Evolutionary conservation across 352 stramenopile species (phyloP).

Genomic region (Pythium scleroteichum): DNA sequence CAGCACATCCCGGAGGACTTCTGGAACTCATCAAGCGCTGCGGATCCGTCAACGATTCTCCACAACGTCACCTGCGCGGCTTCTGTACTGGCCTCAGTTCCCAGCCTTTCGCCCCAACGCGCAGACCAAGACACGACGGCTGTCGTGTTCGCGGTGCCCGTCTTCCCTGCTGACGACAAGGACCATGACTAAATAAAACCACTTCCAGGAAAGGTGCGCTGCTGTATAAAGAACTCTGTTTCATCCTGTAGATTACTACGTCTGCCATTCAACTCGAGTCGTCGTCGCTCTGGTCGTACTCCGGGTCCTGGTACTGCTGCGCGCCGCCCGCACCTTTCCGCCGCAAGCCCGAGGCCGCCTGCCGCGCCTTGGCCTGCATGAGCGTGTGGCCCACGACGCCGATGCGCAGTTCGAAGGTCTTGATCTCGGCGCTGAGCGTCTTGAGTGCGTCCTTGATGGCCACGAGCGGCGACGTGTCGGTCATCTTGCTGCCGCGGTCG

Average conservation of each 20-base stretch:
- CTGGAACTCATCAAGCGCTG: not conserved
- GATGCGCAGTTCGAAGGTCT: slow-evolving; percentile 82
- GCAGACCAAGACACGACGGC: slow-evolving; percentile 6
- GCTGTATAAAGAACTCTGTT: not conserved
- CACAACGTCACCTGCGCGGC: slow-evolving; percentile 6
- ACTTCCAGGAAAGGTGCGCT: not conserved
- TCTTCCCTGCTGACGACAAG: slow-evolving; percentile 35
- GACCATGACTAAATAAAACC: slow-evolving; percentile 7
- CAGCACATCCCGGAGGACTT: slow-evolving; percentile 24
- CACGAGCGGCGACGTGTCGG: slow-evolving; percentile 80
- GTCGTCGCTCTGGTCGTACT: slow-evolving; percentile 82
- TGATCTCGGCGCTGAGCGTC: slow-evolving; percentile 71
- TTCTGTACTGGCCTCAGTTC: slow-evolving; percentile 16
- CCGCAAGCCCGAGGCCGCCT: slow-evolving; percentile 45
- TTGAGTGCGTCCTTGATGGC: slow-evolving; percentile 86
- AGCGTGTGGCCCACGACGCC: slow-evolving; percentile 79
- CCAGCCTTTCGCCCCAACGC: slow-evolving; percentile 18
- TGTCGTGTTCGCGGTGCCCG: slow-evolving; percentile 29
- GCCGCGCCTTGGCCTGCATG: slow-evolving; percentile 68
- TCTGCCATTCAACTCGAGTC: slow-evolving; percentile 57
- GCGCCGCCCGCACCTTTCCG: slow-evolving; percentile 36
- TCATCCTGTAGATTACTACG: not conserved
- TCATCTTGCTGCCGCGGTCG: slow-evolving; percentile 83
- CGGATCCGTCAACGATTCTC: slow-evolving; percentile 1
- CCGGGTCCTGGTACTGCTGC: slow-evolving; percentile 57